Conservation (phyloP, 208 protist genomes). For the Wallacemonas sp. region DNA sequence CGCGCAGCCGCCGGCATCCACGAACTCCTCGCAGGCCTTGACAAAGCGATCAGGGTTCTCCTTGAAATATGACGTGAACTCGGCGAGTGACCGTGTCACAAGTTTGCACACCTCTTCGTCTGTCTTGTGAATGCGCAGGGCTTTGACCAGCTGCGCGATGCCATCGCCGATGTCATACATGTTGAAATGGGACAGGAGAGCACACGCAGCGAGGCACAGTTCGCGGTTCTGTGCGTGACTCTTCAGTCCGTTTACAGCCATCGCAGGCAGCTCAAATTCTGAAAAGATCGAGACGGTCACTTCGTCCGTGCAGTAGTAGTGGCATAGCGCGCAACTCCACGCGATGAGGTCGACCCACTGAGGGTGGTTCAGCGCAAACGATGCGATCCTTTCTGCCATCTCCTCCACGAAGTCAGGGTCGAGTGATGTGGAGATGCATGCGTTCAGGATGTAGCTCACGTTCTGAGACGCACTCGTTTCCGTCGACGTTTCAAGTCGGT, state of each 20-base stretch:
- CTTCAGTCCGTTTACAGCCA: constrained; percentile 67
- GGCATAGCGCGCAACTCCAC: constrained; percentile 82
- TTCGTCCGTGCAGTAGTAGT: constrained; percentile 91
- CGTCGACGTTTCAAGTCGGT: constrained; percentile 65
- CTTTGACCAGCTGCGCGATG: constrained; percentile 71
- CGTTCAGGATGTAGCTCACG: constrained; percentile 64
- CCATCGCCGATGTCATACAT: constrained; percentile 81
- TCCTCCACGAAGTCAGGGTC: constrained; percentile 73
- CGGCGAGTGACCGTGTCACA: constrained; percentile 63
- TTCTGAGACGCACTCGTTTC: constrained; percentile 74
- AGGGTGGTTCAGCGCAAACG: constrained; percentile 54
- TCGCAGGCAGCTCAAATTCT: constrained; percentile 72
- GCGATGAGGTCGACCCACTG: constrained; percentile 70
- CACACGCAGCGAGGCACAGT: constrained; percentile 55
- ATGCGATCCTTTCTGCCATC: constrained; percentile 66
- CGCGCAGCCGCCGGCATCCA: constrained; percentile 62
- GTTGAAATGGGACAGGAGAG: constrained; percentile 85
- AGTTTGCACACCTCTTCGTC: constrained; percentile 51
- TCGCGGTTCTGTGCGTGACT: constrained; percentile 46
- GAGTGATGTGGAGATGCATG: constrained; percentile 55
- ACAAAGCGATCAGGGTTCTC: constrained; percentile 76
- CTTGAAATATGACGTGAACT: constrained; percentile 86
- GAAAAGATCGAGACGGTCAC: constrained; percentile 84
- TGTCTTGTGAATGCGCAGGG: constrained; percentile 45
- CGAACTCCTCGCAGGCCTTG: constrained; percentile 59